These are phyloP conservation scores for Sarocladium brachiariae DNA, from an alignment of 2,329 filamentous ascomycete species.

Conservation along the genomic window DNA sequence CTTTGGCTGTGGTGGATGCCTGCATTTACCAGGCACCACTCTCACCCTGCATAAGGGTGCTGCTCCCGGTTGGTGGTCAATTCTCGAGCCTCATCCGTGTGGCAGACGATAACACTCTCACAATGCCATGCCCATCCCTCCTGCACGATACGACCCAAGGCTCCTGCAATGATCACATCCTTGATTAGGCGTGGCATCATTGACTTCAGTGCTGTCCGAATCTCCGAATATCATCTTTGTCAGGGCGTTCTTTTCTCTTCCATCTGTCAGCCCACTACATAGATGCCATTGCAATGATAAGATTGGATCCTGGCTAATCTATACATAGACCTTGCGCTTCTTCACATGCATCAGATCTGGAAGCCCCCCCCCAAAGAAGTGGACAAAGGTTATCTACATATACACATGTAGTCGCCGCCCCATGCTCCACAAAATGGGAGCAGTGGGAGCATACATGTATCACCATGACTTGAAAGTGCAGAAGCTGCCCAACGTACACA, in stretches of 20 bases:
- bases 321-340: neutral
- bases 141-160: neutral
- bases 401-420: neutral
- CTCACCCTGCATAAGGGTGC: conserved; percentile 4
- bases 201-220: neutral
- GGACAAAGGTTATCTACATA: neutral
- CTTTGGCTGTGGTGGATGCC: neutral
- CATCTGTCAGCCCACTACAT: too few species aligned
- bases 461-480: conserved; percentile 1
- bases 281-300: too few species aligned
- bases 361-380: neutral
- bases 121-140: neutral
- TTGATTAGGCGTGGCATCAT: neutral
- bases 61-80: neutral
- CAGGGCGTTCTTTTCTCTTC: neutral
- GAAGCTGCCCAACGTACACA: neutral
- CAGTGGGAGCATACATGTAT: neutral
- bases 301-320: neutral
- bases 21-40: neutral
- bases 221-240: neutral
- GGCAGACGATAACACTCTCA: neutral
- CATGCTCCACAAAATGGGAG: neutral
- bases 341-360: neutral
- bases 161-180: neutral
- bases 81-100: conserved; percentile 3